Base-by-base conservation (phyloP, 495 filamentous ascomycete species). In the Penicillium herquei region DNA sequence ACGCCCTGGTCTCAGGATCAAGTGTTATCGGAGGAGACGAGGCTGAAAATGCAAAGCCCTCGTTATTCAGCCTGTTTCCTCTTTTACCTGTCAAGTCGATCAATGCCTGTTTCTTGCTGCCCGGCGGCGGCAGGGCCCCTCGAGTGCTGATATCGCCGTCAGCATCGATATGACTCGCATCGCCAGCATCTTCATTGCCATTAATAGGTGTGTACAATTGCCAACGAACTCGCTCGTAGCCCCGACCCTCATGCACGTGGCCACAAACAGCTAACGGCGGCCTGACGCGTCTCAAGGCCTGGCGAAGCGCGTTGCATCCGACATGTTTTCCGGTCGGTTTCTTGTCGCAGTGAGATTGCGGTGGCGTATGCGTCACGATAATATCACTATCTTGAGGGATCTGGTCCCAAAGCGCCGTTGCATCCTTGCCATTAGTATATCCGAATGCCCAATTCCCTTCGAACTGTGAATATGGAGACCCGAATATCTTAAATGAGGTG, bases 401-500 rank as follows among this genome's bases (percentile, higher is more conserved):
- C 26, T 67, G 57, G 40, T 64, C 64, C 72, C 80, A 86, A 2
- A 90, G 70, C 1, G 67, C 63, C 34, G 63, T 55, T 12, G 82
- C 83, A 37, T 79, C 65, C 39, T 52, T 52, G 6, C 64, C 61
- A 6, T 69, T 64, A 13, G 75, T 69, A 65, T 93, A 93, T 59
- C 82, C 78, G 61, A 90, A 93, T 0, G 88, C 89, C 88, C 88
- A 92, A 11, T 70, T 71, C 2, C 85, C 82, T n/a, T 73, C 61
- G 6, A 73, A 74, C 3, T 86, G 88, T 26, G 84, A 84, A 56
- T 80, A 87, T 1, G 89, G 90, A 2, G 88, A 92, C 6, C 87
- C 89, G 57, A 92, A 92, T 26, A 92, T 79, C 45, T 80, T 86
- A 70, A 94, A 89, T 21, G 68, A 72, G 34, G 86, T 91, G 13